Base-by-base conservation (phyloP, 192 early-diverging fungal species). In the Coemansia sp. region DNA sequence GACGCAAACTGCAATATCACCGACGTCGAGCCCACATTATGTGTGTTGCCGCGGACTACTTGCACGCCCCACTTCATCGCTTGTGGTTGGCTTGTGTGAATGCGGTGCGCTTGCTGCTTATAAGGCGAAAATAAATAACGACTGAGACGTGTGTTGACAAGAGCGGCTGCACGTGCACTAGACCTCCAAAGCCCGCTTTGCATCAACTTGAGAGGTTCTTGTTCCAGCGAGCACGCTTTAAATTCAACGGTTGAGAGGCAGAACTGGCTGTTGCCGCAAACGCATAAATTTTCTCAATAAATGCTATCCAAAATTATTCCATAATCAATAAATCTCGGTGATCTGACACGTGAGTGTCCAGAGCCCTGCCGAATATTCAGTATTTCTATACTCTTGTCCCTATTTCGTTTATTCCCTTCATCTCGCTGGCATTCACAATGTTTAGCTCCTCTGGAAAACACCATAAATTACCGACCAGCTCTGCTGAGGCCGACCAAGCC, bases 1-100 rank as follows among this genome's bases (percentile, higher is more conserved):
- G 57, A 61, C 51, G 91, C 87, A 76, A 93, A 91, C 59, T 90
- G 82, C 22, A 93, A 74, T 54, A 95, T 60, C 37, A 98, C 72
- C 14, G 90, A 86, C 9, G 94, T 75, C 31, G 78, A 74, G 44
- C 58, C 76, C 26, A 71, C 57, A 49, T 83, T 80, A 69, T 90
- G 78, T n/a, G 81, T 75, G 48, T 72, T 71, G 62, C 82, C 72
- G 36, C 69, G 78, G 57, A 90, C 61, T 36, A 89, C 54, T 63
- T 88, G 86, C 8, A 86, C 62, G 50, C 69, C 68, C 72, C 82
- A 87, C 73, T 84, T 85, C 88, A 89, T 89, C 22, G 19, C 57
- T 44, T 55, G 5, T 57, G 62, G 23, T 6, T 28, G 9, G 31
- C 68, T 71, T 10, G 68, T 66, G 40, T 74, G 78, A 26, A 81